Evolutionary conservation across 176 grass and related monocot genomes (phyloP).

Genomic region (Avena sativa): DNA sequence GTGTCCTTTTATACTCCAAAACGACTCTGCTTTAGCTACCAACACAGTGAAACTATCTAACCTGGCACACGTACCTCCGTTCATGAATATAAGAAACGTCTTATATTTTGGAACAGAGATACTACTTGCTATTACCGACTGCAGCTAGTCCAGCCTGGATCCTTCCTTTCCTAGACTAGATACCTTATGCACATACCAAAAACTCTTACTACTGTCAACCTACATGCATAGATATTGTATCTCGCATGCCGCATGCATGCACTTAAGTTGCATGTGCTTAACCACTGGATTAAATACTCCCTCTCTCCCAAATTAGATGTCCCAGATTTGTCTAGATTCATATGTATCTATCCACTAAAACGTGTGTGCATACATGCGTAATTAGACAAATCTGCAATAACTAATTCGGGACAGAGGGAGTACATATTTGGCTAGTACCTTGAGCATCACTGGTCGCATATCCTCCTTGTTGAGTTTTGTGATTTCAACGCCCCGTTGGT

Average conservation of each 20-base stretch:
- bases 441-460: slow-evolving; percentile 70
- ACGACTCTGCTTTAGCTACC: not conserved
- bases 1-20: not conserved
- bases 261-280: slow-evolving; percentile 11
- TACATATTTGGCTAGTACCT: slow-evolving; percentile 51
- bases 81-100: no score
- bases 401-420: not conserved
- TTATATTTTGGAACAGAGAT: no score
- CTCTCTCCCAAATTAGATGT: no score
- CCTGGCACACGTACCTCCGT: not conserved
- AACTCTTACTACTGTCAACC: not conserved
- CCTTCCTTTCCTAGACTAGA: not conserved
- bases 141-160: not conserved
- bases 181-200: not conserved
- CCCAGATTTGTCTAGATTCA: no score
- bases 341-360: no score
- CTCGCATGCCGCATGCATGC: not conserved
- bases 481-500: slow-evolving; percentile 76
- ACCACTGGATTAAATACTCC: not conserved
- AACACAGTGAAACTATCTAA: not conserved
- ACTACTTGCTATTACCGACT: not conserved
- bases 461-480: slow-evolving; percentile 82
- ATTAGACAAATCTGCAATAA: no score
- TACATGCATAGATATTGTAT: not conserved
- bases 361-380: no score